Percentiles rank a stretch among this genome's conserved stretches.
Evolutionary conservation across 129 eudicot genomes (phyloP).

Genomic region (Erigeron canadensis): DNA sequence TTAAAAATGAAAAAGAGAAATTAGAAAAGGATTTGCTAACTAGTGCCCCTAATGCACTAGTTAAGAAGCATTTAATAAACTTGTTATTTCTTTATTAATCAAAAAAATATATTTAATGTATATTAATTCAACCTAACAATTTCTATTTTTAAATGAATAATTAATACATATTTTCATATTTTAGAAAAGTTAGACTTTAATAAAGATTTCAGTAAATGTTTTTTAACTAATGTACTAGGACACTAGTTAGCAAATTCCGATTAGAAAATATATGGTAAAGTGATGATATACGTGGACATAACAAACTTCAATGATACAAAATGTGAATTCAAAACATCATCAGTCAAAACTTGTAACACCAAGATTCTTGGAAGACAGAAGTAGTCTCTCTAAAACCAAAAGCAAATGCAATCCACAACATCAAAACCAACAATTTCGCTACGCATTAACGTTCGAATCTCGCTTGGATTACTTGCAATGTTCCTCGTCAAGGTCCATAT

Average conservation of each 20-base stretch:
- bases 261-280: conserved; percentile 12
- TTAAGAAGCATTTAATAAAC: too few relatives aligned
- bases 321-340: background rate
- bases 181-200: too few relatives aligned
- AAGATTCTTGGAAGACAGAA: conserved; percentile 11
- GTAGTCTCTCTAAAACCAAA: background rate
- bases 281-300: conserved; percentile 18
- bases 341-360: background rate
- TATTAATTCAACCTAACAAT: too few relatives aligned
- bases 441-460: conserved; percentile 39
- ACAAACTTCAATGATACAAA: conserved; percentile 9
- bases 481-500: conserved; percentile 65
- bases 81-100: too few relatives aligned
- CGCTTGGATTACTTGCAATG: conserved; percentile 56
- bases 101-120: too few relatives aligned
- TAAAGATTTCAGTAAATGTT: too few relatives aligned
- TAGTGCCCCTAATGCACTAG: too few relatives aligned
- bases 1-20: too few relatives aligned
- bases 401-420: conserved; percentile 16
- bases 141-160: too few relatives aligned
- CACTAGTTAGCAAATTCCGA: background rate
- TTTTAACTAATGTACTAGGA: too few relatives aligned
- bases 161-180: too few relatives aligned
- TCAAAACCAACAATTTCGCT: conserved; percentile 19
- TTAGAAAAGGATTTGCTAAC: too few relatives aligned